Conservation (phyloP, 306 rosid species). For the Mimosa bimucronata region DNA sequence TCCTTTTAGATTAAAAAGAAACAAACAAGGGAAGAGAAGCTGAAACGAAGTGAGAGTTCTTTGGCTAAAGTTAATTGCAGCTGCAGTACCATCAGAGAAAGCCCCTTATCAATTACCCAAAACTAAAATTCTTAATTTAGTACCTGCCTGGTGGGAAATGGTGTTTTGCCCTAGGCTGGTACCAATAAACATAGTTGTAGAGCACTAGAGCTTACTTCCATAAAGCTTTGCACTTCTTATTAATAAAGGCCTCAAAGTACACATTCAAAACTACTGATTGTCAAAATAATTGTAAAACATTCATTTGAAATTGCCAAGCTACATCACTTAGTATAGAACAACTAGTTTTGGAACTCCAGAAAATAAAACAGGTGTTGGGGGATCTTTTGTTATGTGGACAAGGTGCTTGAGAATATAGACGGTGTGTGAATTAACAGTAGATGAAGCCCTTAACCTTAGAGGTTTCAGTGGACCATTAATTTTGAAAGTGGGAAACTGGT, state of each 20-base stretch:
- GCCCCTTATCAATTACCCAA: neutral
- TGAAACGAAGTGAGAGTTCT: constrained; percentile 1
- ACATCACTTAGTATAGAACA: constrained; percentile 8
- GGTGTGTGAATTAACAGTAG: neutral
- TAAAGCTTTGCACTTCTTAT: constrained; percentile 18
- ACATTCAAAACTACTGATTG: neutral
- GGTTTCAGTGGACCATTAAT: neutral
- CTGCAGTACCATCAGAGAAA: constrained; percentile 8
- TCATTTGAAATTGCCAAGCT: constrained; percentile 15
- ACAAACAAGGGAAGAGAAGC: neutral
- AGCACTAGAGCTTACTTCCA: constrained; percentile 6
- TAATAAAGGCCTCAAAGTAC: constrained; percentile 21
- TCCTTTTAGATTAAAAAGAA: neutral
- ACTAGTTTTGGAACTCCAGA: constrained; percentile 28
- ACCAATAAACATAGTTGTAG: neutral
- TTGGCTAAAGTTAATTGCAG: neutral
- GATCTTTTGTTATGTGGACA: neutral
- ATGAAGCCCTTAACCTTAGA: neutral
- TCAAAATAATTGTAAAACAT: neutral
- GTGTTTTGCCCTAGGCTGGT: neutral
- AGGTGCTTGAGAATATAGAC: neutral
- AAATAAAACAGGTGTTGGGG: constrained; percentile 7
- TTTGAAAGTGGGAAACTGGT: neutral
- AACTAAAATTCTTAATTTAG: neutral
- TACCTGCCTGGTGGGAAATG: constrained; percentile 2